Evolutionary conservation across 2,329 filamentous ascomycete species (phyloP).

Genomic region (Aspergillus uvarum): DNA sequence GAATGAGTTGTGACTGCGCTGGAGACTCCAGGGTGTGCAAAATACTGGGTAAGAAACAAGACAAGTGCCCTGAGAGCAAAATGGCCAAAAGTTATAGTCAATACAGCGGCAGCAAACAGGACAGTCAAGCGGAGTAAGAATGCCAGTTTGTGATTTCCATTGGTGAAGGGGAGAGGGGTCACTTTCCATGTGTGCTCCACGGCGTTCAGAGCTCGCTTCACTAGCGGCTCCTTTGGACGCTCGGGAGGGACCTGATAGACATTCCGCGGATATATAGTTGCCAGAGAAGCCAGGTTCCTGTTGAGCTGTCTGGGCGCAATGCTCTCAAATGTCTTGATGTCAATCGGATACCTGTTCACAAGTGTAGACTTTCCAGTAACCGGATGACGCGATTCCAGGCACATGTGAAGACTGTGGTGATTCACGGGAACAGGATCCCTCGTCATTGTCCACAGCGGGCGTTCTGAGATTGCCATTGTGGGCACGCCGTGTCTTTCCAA

Average conservation of each 20-base stretch:
- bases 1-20: constrained; percentile 18
- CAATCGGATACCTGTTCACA: constrained; percentile 45
- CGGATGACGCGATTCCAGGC: constrained; percentile 41
- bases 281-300: constrained; percentile 47
- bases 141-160: constrained; percentile 22
- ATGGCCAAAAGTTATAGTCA: constrained; percentile 34
- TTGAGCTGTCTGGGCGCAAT: constrained; percentile 49
- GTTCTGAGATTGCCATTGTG: constrained; percentile 46
- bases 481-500: constrained; percentile 47
- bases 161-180: constrained; percentile 24
- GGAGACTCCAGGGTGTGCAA: constrained; percentile 26
- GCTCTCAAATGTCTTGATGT: constrained; percentile 49
- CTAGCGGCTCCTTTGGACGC: constrained; percentile 8
- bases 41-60: constrained; percentile 26
- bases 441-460: constrained; percentile 41
- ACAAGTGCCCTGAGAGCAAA: constrained; percentile 27
- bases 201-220: constrained; percentile 19
- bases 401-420: constrained; percentile 44
- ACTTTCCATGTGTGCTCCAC: constrained; percentile 28
- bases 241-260: constrained; percentile 20
- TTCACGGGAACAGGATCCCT: constrained; percentile 40
- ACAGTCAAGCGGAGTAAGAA: constrained; percentile 30
- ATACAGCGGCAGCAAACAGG: constrained; percentile 28
- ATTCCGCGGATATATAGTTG: constrained; percentile 32
- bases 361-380: constrained; percentile 35